Evolutionary conservation across 129 eudicot genomes (phyloP).

Genomic region (Artemisia annua): DNA sequence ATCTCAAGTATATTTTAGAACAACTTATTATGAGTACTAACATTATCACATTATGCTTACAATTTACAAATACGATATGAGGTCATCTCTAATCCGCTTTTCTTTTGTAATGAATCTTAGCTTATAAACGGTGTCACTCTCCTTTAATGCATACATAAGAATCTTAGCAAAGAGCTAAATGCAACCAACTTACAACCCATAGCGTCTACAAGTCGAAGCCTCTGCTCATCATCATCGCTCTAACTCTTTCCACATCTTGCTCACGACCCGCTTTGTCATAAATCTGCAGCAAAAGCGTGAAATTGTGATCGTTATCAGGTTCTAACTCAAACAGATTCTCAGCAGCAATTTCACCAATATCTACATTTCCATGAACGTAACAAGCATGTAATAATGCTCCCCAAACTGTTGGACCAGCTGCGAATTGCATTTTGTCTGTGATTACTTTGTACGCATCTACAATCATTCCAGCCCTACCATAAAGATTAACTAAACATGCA

Average conservation of each 20-base stretch:
- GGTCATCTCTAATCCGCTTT: no score
- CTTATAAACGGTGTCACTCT: no score
- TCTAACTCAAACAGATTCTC: slow-evolving; percentile 65
- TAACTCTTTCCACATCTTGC: slow-evolving; percentile 57
- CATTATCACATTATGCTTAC: no score
- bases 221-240: slow-evolving; percentile 67
- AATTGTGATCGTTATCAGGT: slow-evolving; percentile 69
- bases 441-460: slow-evolving; percentile 54
- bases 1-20: no score
- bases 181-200: neutral
- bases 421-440: slow-evolving; percentile 44
- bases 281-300: slow-evolving; percentile 63
- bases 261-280: slow-evolving; percentile 48
- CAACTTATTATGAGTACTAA: no score
- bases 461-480: slow-evolving; percentile 65
- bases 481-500: slow-evolving; percentile 82
- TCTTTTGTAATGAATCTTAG: no score
- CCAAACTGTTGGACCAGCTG: slow-evolving; percentile 86
- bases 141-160: no score
- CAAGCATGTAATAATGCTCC: slow-evolving; percentile 90
- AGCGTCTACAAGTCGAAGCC: slow-evolving; percentile 50
- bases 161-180: no score
- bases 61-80: no score
- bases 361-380: slow-evolving; percentile 61
- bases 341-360: slow-evolving; percentile 67